phyloP scores from a whole-genome alignment of 192 early-diverging fungal genomes.

The Linnemannia zychae region DNA sequence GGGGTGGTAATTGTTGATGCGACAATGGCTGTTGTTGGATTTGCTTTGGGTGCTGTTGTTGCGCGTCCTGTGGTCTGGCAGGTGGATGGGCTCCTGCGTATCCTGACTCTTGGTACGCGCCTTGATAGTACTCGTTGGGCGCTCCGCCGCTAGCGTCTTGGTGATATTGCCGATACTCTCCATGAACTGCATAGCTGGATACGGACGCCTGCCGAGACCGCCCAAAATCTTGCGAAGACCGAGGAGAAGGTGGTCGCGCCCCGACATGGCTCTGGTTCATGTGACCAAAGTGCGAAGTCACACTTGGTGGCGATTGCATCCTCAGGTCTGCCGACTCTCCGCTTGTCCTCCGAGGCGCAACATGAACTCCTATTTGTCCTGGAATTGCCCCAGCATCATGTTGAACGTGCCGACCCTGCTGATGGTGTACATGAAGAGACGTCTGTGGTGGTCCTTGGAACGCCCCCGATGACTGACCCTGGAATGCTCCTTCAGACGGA shows the following conservation, averaged over 20 bases:
- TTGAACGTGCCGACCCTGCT: conserved; percentile 14
- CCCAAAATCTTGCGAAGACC: conserved; percentile 22
- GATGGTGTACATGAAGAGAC: conserved; percentile 18
- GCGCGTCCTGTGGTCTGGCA: conserved; percentile 7
- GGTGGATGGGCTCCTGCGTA: conserved; percentile 16
- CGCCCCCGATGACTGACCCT: background rate
- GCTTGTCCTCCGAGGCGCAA: conserved; percentile 22
- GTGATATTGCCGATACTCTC: conserved; percentile 35
- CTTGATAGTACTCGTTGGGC: conserved; percentile 34
- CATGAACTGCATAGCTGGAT: conserved; percentile 23
- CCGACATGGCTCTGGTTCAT: background rate
- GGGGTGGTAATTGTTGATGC: conserved; percentile 12
- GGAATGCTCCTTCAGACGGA: conserved; percentile 20
- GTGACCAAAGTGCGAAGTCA: conserved; percentile 20
- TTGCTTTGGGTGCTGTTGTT: background rate
- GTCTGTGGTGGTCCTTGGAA: conserved; percentile 10
- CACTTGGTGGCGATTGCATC: conserved; percentile 36
- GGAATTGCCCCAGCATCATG: background rate
- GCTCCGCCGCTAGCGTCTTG: conserved; percentile 9
- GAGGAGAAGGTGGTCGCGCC: conserved; percentile 22
- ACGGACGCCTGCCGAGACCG: conserved; percentile 38
- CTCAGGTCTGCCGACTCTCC: conserved; percentile 33
- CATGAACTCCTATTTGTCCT: conserved; percentile 9
- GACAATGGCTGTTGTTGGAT: background rate
- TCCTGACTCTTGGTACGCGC: conserved; percentile 14